Evolutionary conservation across 768 basidiomycete genomes (phyloP).

Genomic region (Leucocoprinus leucothites): DNA sequence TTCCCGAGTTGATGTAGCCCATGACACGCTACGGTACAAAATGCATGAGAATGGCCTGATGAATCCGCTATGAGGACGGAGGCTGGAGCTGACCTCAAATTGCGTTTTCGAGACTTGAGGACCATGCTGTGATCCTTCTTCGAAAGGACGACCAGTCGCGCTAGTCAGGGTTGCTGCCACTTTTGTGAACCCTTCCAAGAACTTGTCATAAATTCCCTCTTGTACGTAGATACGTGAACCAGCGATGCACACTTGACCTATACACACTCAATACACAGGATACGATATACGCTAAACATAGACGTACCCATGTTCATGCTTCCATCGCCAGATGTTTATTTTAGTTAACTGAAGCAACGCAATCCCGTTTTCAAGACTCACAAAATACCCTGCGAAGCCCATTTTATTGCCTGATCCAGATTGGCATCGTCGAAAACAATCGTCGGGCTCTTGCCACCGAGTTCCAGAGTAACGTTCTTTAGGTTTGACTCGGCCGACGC

Average conservation of each 20-base stretch:
- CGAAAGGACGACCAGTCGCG: slow-evolving; percentile 65
- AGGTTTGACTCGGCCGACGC: slow-evolving; percentile 71
- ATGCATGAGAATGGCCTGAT: too few species aligned
- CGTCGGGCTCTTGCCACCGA: slow-evolving; percentile 65
- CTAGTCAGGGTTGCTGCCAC: slow-evolving; percentile 44
- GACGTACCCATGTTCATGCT: too few species aligned
- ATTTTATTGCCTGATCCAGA: slow-evolving; percentile 60
- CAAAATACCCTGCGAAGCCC: slow-evolving; percentile 68
- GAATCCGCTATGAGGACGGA: too few species aligned
- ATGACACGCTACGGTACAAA: slow-evolving; percentile 66
- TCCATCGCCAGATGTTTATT: slow-evolving; percentile 21
- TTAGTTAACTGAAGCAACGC: slow-evolving; percentile 1
- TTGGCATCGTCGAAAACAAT: slow-evolving; percentile 67
- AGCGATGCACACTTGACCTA: slow-evolving; percentile 73
- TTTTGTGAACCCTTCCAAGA: slow-evolving; percentile 50
- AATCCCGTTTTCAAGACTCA: slow-evolving; percentile 28
- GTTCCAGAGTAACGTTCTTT: slow-evolving; percentile 72
- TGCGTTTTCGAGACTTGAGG: slow-evolving; percentile 71
- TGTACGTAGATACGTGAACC: slow-evolving; percentile 84
- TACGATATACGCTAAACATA: too few species aligned
- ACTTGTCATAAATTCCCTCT: too few species aligned
- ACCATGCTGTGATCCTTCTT: slow-evolving; percentile 53
- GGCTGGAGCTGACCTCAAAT: slow-evolving; percentile 58
- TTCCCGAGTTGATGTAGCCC: slow-evolving; percentile 76
- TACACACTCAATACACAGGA: slow-evolving; percentile 8